phyloP scores from a whole-genome alignment of 2,329 filamentous ascomycete genomes.

The Trichophyton schoenleinii region DNA sequence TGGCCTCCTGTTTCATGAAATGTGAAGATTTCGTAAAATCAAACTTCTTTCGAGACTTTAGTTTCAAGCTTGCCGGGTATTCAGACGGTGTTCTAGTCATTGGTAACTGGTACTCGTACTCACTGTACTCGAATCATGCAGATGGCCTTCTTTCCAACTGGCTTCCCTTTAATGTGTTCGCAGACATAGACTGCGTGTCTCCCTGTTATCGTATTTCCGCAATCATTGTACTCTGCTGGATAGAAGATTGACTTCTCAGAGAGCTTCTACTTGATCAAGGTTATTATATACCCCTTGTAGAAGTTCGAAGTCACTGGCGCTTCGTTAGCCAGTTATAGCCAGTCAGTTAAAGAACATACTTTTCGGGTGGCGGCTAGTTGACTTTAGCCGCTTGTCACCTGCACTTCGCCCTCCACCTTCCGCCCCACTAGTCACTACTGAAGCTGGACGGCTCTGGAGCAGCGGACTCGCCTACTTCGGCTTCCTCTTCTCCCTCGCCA shows the following conservation, averaged over 20 bases:
- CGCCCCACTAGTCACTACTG: no score
- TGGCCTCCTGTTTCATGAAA: neutral
- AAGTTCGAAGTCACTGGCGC: neutral
- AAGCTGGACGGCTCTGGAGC: no score
- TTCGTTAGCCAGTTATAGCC: no score
- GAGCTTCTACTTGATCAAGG: neutral
- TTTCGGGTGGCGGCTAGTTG: no score
- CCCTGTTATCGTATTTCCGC: neutral
- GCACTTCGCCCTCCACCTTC: no score
- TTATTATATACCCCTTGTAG: no score
- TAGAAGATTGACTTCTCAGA: neutral
- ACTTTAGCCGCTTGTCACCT: no score
- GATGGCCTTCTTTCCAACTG: constrained; percentile 6
- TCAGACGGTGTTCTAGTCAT: neutral
- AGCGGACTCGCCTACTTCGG: no score
- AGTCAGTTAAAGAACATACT: no score
- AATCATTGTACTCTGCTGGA: neutral
- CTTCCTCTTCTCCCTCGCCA: no score
- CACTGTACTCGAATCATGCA: constrained; percentile 10
- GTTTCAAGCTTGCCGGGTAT: neutral
- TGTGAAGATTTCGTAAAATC: neutral
- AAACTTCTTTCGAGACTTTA: neutral
- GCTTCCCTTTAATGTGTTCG: neutral
- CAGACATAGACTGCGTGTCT: constrained; percentile 7
- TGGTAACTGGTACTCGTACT: neutral